Evolutionary conservation across 495 filamentous ascomycete species (phyloP).

Genomic region (Physcia stellaris): DNA sequence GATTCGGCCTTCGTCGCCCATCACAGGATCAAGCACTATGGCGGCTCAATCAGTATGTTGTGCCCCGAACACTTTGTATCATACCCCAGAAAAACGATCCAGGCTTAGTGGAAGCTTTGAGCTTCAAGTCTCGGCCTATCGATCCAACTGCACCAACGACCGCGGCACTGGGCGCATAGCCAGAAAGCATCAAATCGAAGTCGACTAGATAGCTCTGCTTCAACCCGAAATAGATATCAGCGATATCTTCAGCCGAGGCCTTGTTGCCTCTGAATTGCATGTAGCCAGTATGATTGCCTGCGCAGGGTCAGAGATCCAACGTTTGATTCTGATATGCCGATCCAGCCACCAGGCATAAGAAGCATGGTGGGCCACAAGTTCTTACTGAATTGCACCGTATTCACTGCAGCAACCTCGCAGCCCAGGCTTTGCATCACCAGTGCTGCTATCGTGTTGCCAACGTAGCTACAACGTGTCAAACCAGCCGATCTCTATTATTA

Average conservation of each 20-base stretch:
- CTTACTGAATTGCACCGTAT: constrained; percentile 89
- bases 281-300: constrained; percentile 92
- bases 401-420: constrained; percentile 82
- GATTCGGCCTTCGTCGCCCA: constrained; percentile 86
- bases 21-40: constrained; percentile 89
- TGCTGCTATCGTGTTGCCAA: constrained; percentile 90
- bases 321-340: too few relatives aligned
- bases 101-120: constrained; percentile 43
- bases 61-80: constrained; percentile 9
- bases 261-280: constrained; percentile 69
- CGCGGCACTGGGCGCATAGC: constrained; percentile 77
- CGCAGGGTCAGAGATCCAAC: constrained; percentile 1
- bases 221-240: constrained; percentile 72
- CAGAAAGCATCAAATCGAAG: constrained; percentile 86
- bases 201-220: constrained; percentile 66
- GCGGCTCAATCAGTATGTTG: neutral
- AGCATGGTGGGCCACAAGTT: neutral
- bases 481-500: constrained; percentile 6
- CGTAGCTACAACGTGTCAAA: constrained; percentile 49
- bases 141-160: constrained; percentile 70
- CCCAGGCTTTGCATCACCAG: constrained; percentile 87
- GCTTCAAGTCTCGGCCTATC: constrained; percentile 68
- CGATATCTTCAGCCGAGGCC: constrained; percentile 68
- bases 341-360: constrained; percentile 5
- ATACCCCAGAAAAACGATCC: constrained; percentile 84